Conservation (phyloP, 345 rosid species). For the Lepidium africanum region DNA sequence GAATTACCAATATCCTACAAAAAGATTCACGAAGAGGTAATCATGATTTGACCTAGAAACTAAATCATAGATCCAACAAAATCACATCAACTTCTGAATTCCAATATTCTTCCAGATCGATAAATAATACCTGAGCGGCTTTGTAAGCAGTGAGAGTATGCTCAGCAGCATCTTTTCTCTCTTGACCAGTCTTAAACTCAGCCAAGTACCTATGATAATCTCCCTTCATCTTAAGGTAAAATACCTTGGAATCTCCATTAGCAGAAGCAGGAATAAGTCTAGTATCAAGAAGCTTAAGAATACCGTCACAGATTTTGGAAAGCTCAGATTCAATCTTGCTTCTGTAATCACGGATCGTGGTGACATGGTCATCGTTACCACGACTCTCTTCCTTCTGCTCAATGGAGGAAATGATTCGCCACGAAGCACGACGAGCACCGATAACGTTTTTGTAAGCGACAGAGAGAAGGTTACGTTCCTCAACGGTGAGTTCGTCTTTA, state of each 20-base stretch:
- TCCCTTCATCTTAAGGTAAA: constrained; percentile 88
- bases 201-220: constrained; percentile 86
- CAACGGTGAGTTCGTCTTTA: constrained; percentile 65
- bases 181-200: constrained; percentile 75
- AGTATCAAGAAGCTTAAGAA: constrained; percentile 73
- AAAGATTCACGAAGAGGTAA: neutral
- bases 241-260: constrained; percentile 75
- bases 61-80: neutral
- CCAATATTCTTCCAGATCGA: no score
- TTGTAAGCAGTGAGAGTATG: constrained; percentile 79
- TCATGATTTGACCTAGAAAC: neutral
- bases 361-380: constrained; percentile 83
- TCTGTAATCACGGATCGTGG: constrained; percentile 73
- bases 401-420: constrained; percentile 86
- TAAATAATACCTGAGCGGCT: constrained; percentile 97
- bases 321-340: constrained; percentile 77
- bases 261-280: constrained; percentile 64
- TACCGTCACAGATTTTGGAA: constrained; percentile 66
- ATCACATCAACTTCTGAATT: no score
- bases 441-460: constrained; percentile 94
- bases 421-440: constrained; percentile 87
- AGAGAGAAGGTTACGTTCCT: constrained; percentile 87
- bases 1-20: constrained; percentile 76
- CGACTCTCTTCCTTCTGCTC: constrained; percentile 93
- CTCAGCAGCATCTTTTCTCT: constrained; percentile 87